Base-by-base conservation (phyloP, 768 basidiomycete genomes). In the Leccinum longicurvipes region DNA sequence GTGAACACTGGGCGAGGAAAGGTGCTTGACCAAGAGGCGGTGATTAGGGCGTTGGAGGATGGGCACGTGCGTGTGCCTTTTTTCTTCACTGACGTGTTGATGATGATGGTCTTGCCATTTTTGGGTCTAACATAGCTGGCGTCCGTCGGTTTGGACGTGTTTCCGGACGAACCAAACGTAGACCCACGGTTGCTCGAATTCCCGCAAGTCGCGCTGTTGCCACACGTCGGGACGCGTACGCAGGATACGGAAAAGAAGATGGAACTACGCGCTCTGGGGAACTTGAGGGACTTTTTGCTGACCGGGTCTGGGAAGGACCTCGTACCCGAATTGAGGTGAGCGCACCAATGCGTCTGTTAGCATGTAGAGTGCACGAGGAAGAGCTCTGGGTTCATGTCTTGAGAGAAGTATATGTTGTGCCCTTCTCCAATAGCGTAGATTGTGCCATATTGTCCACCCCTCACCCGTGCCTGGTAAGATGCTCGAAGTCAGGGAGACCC, bases 1-100 rank as follows among this genome's bases (percentile, higher is more conserved):
- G 81, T 93, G 57, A 95, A 95, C 69, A 93, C 92, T 3, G 91
- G 92, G 21, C 75, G 93, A 8, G 95, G 95, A 6, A 92, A 87
- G 64, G 84, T 97, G 27, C 80, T 96, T 24, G 91, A 96, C 60
- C 91, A 96, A 71, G 83, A 80, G 8, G 95, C 91, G 1, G 76
- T 96, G 75, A 89, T 96, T 57, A 79, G 80, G 27, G 93, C 93
- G 17, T 70, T 98, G 46, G 85, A 92, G 66, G 87, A 87, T 61
- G 93, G 92, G 8, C 93, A 96, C 71, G 93, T 94, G 68, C 66
- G 91, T 77, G 10, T 23, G 6, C 17, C 6, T 15, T 21, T 45
- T 23, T 14, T 14, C 9, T 23, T 2, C 41, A 0, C 15, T 21
- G 6, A 45, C 3, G 6, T 7, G 7, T 44, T 15, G 14, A n/a